phyloP scores from a whole-genome alignment of 345 rosid genomes.

The Conringia planisiliqua region DNA sequence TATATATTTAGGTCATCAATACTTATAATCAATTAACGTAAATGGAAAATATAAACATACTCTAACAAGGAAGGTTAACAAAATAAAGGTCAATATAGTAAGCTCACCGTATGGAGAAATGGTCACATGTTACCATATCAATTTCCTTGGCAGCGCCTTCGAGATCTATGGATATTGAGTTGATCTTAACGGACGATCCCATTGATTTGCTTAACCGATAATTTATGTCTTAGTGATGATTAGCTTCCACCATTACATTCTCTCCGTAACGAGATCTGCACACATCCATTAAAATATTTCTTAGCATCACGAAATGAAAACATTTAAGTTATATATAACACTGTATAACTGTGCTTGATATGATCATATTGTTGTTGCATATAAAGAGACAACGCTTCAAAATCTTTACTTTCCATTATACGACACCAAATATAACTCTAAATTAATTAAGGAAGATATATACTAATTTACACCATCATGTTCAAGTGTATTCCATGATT shows the following conservation, averaged over 20 bases:
- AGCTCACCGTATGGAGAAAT: constrained; percentile 78
- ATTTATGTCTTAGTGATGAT: constrained; percentile 27
- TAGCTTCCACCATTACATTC: constrained; percentile 33
- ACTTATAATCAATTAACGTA: not conserved
- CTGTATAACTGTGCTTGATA: not conserved
- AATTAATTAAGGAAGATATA: not conserved
- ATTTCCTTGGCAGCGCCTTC: constrained; percentile 34
- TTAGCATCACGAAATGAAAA: not conserved
- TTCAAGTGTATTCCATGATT: constrained; percentile 12
- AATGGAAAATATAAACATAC: not conserved
- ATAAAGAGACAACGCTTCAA: constrained; percentile 7
- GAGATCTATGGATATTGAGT: constrained; percentile 63
- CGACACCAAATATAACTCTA: constrained; percentile 10
- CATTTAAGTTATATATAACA: not conserved
- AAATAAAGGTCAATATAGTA: not conserved
- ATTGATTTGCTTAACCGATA: constrained; percentile 33
- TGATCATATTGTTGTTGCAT: not conserved
- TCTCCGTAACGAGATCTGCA: constrained; percentile 15
- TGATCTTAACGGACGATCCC: constrained; percentile 53
- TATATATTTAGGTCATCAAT: too few relatives aligned
- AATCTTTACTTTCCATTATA: constrained; percentile 14
- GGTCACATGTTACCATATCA: constrained; percentile 46
- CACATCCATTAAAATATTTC: not conserved
- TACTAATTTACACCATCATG: not conserved
- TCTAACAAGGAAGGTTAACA: not conserved